Evolutionary conservation across 1,284 basidiomycete genomes (phyloP).

Genomic region (Lentinula novae-zelandiae): DNA sequence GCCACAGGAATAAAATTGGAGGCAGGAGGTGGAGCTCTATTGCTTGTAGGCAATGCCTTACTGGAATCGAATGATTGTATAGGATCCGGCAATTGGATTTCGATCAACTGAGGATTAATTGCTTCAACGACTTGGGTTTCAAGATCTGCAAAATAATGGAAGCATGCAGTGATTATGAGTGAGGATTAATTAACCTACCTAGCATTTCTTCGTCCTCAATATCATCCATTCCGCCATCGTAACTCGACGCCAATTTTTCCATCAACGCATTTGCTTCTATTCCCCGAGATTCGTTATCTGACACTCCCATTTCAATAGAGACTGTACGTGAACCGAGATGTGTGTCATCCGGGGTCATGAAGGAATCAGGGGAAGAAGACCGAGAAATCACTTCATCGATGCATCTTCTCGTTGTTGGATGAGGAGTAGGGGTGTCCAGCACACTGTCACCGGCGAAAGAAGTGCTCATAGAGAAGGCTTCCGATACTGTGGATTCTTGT

Average conservation of each 20-base stretch:
- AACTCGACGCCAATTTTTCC: conserved; percentile 31
- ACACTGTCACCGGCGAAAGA: background rate
- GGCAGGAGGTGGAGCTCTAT: background rate
- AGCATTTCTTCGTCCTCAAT: conserved; percentile 43
- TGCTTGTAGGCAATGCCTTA: background rate
- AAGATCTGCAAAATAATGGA: conserved; percentile 30
- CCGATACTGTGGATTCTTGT: background rate
- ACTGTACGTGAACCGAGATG: background rate
- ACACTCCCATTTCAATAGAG: background rate
- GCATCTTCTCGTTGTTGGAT: background rate
- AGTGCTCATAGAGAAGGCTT: background rate
- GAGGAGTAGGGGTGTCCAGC: background rate
- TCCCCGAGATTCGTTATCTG: conserved; percentile 11
- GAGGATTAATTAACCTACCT: conserved; percentile 24
- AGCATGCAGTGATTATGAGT: background rate
- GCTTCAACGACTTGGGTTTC: conserved; percentile 26
- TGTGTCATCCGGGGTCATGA: background rate
- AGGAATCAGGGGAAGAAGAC: conserved; percentile 7
- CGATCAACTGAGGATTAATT: background rate
- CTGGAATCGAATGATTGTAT: conserved; percentile 12
- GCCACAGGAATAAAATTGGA: conserved; percentile 5
- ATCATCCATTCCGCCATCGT: conserved; percentile 41
- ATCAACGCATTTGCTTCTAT: conserved; percentile 40
- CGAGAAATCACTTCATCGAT: background rate
- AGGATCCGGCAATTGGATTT: conserved; percentile 4